Conservation (phyloP, 129 eudicot genomes). For the Pseudognaphalium luteoalbum region DNA sequence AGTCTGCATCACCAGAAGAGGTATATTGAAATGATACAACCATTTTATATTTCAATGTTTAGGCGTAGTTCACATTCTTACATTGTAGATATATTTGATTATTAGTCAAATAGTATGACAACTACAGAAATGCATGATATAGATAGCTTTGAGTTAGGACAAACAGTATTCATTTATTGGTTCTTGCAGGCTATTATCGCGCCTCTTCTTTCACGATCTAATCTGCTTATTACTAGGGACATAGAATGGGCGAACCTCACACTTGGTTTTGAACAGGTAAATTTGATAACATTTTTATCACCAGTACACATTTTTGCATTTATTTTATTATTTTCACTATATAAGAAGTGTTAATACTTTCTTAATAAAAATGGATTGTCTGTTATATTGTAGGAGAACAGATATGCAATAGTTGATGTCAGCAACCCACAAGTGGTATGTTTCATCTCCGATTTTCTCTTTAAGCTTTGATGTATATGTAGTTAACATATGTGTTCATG, state of each 20-base stretch:
- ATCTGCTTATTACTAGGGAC: conserved; percentile 92
- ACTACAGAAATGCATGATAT: background rate
- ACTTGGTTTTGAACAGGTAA: conserved; percentile 97
- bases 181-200: conserved; percentile 67
- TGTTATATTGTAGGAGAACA: conserved; percentile 61
- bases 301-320: background rate
- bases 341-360: background rate
- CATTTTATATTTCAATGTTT: conserved; percentile 4
- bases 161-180: conserved; percentile 12
- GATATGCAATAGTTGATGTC: conserved; percentile 84
- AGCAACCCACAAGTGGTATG: conserved; percentile 81
- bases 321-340: conserved; percentile 2
- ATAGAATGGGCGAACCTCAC: conserved; percentile 98
- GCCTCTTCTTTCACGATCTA: conserved; percentile 93
- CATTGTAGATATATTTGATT: background rate
- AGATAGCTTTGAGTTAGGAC: conserved; percentile 11
- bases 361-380: background rate
- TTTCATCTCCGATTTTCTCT: conserved; percentile 21
- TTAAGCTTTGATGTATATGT: conserved; percentile 3
- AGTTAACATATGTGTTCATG: background rate
- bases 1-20: conserved; percentile 72
- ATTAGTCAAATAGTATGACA: background rate
- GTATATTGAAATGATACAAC: conserved; percentile 36
- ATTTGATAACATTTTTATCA: background rate
- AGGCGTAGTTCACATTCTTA: background rate